Percentiles rank a stretch among this genome's conserved stretches.
phyloP scores from a whole-genome alignment of 768 basidiomycete genomes.

The Lactarius deliciosus region DNA sequence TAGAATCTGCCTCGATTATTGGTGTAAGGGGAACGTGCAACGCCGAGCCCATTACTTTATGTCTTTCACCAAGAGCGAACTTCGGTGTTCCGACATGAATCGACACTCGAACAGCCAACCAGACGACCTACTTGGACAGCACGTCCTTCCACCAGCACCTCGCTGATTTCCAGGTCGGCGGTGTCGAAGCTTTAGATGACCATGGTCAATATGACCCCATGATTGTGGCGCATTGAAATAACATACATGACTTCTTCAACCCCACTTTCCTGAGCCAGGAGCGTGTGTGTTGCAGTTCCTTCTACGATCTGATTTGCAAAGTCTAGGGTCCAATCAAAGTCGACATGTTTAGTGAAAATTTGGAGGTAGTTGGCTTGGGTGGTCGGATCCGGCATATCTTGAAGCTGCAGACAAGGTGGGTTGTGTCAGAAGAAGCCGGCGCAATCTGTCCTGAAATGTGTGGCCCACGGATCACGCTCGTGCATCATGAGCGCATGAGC shows the following conservation, averaged over 20 bases:
- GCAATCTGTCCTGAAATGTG: not conserved
- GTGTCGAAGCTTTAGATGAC: constrained; percentile 63
- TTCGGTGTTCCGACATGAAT: constrained; percentile 18
- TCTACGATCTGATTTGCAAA: constrained; percentile 58
- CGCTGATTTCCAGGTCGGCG: constrained; percentile 58
- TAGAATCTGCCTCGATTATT: constrained; percentile 32
- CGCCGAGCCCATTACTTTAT: constrained; percentile 44
- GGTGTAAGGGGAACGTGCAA: constrained; percentile 39
- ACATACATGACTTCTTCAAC: constrained; percentile 59
- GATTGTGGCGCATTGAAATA: constrained; percentile 30
- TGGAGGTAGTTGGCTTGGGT: constrained; percentile 79
- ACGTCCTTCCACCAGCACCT: constrained; percentile 53
- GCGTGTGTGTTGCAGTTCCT: constrained; percentile 64
- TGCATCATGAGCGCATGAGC: not conserved
- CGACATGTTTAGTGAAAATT: constrained; percentile 63
- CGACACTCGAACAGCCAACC: not conserved
- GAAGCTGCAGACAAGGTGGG: not conserved
- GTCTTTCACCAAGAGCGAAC: constrained; percentile 36
- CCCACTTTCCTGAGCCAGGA: constrained; percentile 53
- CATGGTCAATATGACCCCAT: not conserved
- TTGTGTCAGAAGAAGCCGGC: not conserved
- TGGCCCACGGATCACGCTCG: not conserved
- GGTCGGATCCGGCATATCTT: constrained; percentile 52
- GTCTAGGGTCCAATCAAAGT: constrained; percentile 78
- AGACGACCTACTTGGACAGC: constrained; percentile 44